These are phyloP conservation scores for Cordyceps tenuipes DNA, from an alignment of 2,329 filamentous ascomycete genomes.

Conservation along the genomic window DNA sequence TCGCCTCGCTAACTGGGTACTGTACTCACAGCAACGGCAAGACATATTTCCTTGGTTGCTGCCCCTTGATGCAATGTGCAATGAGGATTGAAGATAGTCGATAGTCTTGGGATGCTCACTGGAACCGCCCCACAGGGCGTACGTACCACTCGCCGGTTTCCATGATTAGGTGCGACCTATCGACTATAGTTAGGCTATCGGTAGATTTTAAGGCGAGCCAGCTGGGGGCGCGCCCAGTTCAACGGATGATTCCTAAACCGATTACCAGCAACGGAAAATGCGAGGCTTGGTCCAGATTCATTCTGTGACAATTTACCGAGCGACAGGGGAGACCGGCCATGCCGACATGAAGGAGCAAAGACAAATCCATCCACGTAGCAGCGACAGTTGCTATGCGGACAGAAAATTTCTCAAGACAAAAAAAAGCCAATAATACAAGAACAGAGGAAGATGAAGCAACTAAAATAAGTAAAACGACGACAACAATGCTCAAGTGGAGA, in stretches of 20 bases:
- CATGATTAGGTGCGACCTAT: not conserved
- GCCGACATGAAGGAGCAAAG: not conserved
- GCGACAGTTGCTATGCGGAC: not conserved
- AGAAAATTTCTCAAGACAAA: not conserved
- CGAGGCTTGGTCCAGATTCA: not conserved
- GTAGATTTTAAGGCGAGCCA: not conserved
- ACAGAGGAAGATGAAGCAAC: too few relatives aligned
- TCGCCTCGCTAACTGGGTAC: too few relatives aligned
- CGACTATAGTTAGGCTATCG: too few relatives aligned
- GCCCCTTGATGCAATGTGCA: not conserved
- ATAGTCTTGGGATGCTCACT: not conserved
- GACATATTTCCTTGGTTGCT: not conserved
- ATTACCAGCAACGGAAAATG: not conserved
- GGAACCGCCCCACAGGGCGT: not conserved
- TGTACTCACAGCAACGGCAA: too few relatives aligned
- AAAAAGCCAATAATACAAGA: too few relatives aligned
- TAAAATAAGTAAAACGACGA: too few relatives aligned
- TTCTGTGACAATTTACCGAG: not conserved
- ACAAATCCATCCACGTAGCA: not conserved
- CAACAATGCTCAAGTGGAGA: too few relatives aligned
- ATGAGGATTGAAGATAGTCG: not conserved
- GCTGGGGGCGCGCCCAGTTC: not conserved
- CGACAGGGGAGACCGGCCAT: not conserved
- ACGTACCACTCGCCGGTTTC: not conserved
- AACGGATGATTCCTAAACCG: not conserved